A percentile compares a stretch with the other conserved stretches of the same genome.
Conservation (phyloP, 495 filamentous ascomycete genomes). For the Neurospora cerealis region DNA sequence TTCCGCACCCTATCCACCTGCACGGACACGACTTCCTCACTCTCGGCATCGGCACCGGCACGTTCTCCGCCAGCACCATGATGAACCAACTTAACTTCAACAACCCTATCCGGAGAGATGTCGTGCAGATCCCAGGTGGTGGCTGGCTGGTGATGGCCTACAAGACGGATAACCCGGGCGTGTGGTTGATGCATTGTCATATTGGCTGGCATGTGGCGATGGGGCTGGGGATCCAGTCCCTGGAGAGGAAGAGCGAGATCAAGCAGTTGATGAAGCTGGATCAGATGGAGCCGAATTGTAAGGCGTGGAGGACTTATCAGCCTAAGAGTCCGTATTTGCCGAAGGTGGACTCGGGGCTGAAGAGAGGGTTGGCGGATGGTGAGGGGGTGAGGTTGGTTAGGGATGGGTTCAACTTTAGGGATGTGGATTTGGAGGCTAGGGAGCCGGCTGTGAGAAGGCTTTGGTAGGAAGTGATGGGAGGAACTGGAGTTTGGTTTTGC, state of each 20-base stretch:
- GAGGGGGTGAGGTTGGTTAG: not conserved
- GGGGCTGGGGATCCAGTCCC: slow-evolving; percentile 37
- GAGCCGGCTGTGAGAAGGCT: not conserved
- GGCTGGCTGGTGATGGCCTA: slow-evolving; percentile 35
- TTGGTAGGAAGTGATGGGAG: too few relatives aligned
- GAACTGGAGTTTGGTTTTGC: too few relatives aligned
- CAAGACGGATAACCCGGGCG: slow-evolving; percentile 36
- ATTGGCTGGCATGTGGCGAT: slow-evolving; percentile 42
- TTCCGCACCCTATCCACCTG: slow-evolving; percentile 44
- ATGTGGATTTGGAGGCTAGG: not conserved
- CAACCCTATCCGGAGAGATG: slow-evolving; percentile 26
- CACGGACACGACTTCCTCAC: slow-evolving; percentile 52
- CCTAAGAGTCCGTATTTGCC: slow-evolving; percentile 15
- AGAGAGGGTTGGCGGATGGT: not conserved
- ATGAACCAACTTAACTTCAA: slow-evolving; percentile 22
- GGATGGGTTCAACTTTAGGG: not conserved
- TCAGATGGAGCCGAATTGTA: slow-evolving; percentile 27
- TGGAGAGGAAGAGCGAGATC: slow-evolving; percentile 34
- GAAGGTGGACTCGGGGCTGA: slow-evolving; percentile 11
- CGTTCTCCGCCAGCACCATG: slow-evolving; percentile 23
- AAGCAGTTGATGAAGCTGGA: slow-evolving; percentile 22
- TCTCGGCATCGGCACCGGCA: slow-evolving; percentile 33
- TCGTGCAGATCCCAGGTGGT: slow-evolving; percentile 29
- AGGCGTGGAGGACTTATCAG: slow-evolving; percentile 33
- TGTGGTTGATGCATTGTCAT: slow-evolving; percentile 39